Conservation (phyloP, 1,139 yeast genomes). For the Magnusiomyces fungicola region DNA sequence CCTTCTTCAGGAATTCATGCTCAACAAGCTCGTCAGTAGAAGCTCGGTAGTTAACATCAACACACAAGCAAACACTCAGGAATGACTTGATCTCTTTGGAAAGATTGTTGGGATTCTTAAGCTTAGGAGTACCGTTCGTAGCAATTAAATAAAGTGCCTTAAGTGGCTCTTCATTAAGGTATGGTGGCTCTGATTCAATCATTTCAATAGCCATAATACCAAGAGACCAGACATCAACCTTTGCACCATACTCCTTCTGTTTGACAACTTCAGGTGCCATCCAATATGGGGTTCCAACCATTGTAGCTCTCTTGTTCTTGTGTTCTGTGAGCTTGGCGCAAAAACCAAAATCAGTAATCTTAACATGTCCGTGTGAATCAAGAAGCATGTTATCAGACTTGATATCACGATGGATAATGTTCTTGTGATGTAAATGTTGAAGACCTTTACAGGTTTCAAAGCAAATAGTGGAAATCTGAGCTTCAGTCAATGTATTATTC, state of each 20-base stretch:
- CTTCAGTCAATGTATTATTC: slow-evolving; percentile 61
- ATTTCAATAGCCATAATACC: slow-evolving; percentile 98
- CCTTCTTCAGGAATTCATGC: slow-evolving; percentile 70
- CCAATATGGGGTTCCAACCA: slow-evolving; percentile 99
- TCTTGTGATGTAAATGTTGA: slow-evolving; percentile 82
- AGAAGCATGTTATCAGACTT: slow-evolving; percentile 89
- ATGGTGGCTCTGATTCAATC: slow-evolving; percentile 98
- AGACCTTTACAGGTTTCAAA: slow-evolving; percentile 86
- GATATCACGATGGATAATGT: slow-evolving; percentile 92
- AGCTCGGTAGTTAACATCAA: slow-evolving; percentile 88
- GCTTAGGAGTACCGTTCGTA: slow-evolving; percentile 92
- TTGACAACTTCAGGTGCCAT: slow-evolving; percentile 99
- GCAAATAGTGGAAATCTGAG: slow-evolving; percentile 88
- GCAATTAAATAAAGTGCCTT: slow-evolving; percentile 87
- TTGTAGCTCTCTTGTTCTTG: slow-evolving; percentile 88
- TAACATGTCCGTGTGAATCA: slow-evolving; percentile 81
- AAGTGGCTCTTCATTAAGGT: slow-evolving; percentile 89
- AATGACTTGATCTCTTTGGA: slow-evolving; percentile 79
- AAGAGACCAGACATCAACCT: slow-evolving; percentile 95
- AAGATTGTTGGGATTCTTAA: slow-evolving; percentile 76
- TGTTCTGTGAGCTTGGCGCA: slow-evolving; percentile 94
- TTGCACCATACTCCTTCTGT: slow-evolving; percentile 92
- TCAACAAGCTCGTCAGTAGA: slow-evolving; percentile 78
- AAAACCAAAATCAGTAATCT: slow-evolving; percentile 95
- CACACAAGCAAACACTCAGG: slow-evolving; percentile 86